phyloP scores from a whole-genome alignment of 345 rosid genomes.

The Trapa incisa region DNA sequence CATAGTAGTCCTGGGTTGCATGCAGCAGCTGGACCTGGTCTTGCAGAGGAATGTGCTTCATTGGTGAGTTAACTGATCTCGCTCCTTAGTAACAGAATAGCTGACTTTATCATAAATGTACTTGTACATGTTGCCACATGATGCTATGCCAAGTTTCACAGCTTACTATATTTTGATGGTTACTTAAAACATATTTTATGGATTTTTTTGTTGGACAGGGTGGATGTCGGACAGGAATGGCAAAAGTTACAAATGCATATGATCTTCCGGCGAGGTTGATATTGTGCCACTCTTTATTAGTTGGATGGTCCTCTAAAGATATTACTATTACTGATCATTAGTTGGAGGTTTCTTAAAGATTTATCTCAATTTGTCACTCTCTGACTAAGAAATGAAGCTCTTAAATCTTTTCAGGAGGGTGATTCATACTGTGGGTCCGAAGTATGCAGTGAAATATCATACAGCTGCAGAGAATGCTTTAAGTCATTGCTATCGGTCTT shows the following conservation, averaged over 20 bases:
- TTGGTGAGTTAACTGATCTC: conserved; percentile 32
- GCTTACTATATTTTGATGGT: background rate
- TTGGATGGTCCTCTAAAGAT: background rate
- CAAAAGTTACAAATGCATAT: conserved; percentile 91
- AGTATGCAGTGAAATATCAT: conserved; percentile 95
- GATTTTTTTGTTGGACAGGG: conserved; percentile 44
- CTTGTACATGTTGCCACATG: background rate
- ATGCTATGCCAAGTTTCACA: background rate
- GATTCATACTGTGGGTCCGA: conserved; percentile 97
- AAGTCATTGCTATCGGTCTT: conserved; percentile 94
- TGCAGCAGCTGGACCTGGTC: conserved; percentile 96
- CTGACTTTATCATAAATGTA: background rate
- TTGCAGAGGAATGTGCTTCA: conserved; percentile 84
- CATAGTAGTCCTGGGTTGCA: conserved; percentile 94
- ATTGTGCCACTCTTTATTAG: background rate
- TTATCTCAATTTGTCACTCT: background rate
- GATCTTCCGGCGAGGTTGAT: conserved; percentile 93
- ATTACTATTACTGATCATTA: background rate
- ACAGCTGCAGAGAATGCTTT: conserved; percentile 98
- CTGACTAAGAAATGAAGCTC: conserved; percentile 1
- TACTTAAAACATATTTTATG: background rate
- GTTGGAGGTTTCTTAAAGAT: background rate
- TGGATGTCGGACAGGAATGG: conserved; percentile 98
- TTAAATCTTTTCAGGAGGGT: conserved; percentile 41
- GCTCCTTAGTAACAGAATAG: too few species aligned